Evolutionary conservation across 2,329 filamentous ascomycete genomes (phyloP).

Genomic region (Sporothrix euskadiensis): DNA sequence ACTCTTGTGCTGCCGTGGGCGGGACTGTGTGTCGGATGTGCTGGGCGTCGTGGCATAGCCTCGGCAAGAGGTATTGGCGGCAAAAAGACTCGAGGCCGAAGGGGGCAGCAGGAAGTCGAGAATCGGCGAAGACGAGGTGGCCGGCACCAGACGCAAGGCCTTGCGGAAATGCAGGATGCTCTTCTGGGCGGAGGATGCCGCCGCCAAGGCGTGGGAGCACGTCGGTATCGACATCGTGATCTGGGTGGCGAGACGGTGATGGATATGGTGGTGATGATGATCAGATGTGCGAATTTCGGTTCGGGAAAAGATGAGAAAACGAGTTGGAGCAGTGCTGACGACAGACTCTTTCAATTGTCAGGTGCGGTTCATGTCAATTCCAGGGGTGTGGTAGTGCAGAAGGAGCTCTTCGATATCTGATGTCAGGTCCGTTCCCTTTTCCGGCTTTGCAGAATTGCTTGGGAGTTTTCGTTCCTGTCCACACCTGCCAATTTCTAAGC

Average conservation of each 20-base stretch:
- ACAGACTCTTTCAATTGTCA: neutral
- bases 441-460: neutral
- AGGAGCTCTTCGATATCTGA: neutral
- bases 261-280: neutral
- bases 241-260: neutral
- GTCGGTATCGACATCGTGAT: constrained; percentile 9
- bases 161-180: neutral
- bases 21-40: neutral
- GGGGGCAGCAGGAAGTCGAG: constrained; percentile 47
- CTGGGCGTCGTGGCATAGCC: neutral
- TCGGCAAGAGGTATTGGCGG: neutral
- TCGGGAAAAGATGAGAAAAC: neutral
- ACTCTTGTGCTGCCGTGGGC: neutral
- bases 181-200: constrained; percentile 1
- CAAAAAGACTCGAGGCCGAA: neutral
- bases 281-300: neutral
- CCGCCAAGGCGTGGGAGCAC: constrained; percentile 14
- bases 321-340: neutral
- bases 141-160: neutral
- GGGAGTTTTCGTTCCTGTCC: constrained; percentile 21
- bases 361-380: neutral
- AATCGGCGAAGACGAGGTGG: constrained; percentile 35
- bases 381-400: neutral
- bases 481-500: constrained; percentile 25
- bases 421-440: neutral